Percentiles rank a stretch among this genome's conserved stretches.
These are phyloP conservation scores for Naegleria gruberi DNA, from an alignment of 208 protist species.

Conservation along the genomic window DNA sequence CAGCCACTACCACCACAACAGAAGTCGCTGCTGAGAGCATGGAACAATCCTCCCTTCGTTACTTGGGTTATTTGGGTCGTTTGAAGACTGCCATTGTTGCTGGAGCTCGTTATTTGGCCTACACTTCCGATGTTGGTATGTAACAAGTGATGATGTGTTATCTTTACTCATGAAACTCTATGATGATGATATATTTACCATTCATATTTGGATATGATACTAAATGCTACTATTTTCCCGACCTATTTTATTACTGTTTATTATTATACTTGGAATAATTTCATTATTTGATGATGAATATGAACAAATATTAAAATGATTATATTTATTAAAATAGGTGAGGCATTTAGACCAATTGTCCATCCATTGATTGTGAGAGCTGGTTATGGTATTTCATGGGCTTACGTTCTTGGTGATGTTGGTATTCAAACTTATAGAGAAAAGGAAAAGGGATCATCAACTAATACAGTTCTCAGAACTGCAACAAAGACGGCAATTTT, in stretches of 20 bases:
- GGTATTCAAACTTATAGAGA: background rate
- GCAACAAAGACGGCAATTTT: constrained; percentile 12
- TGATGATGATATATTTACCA: too few species aligned
- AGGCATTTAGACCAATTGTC: constrained; percentile 24
- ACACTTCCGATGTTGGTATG: constrained; percentile 22
- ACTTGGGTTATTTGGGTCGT: background rate
- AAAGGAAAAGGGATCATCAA: background rate
- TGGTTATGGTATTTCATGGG: constrained; percentile 26
- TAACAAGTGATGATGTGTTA: too few species aligned
- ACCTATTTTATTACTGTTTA: too few species aligned
- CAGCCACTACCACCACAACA: too few species aligned
- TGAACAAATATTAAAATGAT: background rate
- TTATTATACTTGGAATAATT: too few species aligned
- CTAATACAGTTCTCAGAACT: background rate
- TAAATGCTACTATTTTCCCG: too few species aligned
- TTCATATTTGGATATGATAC: too few species aligned
- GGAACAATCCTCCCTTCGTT: background rate
- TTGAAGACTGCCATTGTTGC: background rate
- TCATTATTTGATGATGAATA: too few species aligned
- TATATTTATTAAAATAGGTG: background rate
- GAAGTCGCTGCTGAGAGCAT: background rate
- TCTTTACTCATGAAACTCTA: too few species aligned
- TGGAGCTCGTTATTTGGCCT: constrained; percentile 18
- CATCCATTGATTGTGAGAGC: constrained; percentile 11
- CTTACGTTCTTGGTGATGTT: constrained; percentile 20